These are phyloP conservation scores for Tylopilus cervinicoccineus DNA, from an alignment of 768 basidiomycete species.

Conservation along the genomic window DNA sequence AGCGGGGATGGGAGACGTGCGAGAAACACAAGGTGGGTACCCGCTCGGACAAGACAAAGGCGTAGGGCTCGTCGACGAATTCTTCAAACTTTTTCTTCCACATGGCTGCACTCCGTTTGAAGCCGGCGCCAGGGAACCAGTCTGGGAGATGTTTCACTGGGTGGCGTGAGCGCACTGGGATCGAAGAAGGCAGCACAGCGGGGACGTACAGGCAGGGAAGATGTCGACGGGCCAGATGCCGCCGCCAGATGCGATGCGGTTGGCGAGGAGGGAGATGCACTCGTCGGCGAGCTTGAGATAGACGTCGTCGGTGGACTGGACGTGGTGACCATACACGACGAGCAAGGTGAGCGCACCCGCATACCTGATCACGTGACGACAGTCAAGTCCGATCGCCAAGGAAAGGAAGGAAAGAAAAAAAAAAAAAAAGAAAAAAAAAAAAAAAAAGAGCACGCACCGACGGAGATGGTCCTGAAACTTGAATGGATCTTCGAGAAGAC, in stretches of 20 bases:
- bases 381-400: constrained; percentile 6
- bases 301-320: constrained; percentile 36
- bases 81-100: constrained; percentile 67
- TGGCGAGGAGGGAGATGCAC: constrained; percentile 39
- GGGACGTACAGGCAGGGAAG: constrained; percentile 32
- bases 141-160: constrained; percentile 52
- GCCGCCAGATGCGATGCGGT: constrained; percentile 40
- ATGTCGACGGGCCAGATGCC: constrained; percentile 42
- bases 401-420: not conserved
- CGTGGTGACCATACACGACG: constrained; percentile 61
- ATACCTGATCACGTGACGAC: constrained; percentile 36
- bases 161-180: not conserved
- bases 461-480: constrained; percentile 35
- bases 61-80: constrained; percentile 61
- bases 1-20: not conserved
- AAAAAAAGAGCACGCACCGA: constrained; percentile 20
- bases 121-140: constrained; percentile 68
- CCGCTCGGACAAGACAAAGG: constrained; percentile 53
- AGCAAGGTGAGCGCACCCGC: constrained; percentile 51
- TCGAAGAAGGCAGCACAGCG: not conserved
- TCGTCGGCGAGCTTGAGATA: constrained; percentile 42
- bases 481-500: constrained; percentile 43
- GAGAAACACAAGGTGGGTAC: constrained; percentile 32
- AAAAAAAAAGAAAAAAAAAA: no score
- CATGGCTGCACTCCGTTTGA: constrained; percentile 51